A percentile compares a stretch with the other conserved stretches of the same genome.
phyloP scores from a whole-genome alignment of 257 asterid species.

The Lithospermum erythrorhizon region DNA sequence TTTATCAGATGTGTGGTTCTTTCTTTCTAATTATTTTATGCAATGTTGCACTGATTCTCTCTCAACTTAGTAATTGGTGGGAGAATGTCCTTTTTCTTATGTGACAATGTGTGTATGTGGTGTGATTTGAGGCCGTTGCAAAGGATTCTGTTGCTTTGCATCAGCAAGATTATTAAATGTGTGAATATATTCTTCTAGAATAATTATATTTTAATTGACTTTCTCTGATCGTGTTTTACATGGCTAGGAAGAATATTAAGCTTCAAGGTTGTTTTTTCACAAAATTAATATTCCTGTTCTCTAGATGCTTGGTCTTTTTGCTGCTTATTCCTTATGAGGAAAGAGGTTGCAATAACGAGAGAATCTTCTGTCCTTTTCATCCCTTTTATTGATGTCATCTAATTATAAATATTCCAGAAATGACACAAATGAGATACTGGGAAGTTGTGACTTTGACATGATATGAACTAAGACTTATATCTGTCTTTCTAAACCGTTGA shows the following conservation, averaged over 20 bases:
- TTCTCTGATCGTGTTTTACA: neutral
- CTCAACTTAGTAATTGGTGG: neutral
- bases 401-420: no score
- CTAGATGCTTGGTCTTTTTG: neutral
- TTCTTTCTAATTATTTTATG: neutral
- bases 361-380: neutral
- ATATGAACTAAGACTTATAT: neutral
- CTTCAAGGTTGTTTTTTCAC: neutral
- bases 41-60: neutral
- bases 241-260: neutral
- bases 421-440: neutral
- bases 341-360: neutral
- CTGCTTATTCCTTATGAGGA: neutral
- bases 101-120: neutral
- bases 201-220: neutral
- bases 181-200: neutral
- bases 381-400: neutral
- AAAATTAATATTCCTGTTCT: no score
- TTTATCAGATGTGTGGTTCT: neutral
- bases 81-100: neutral
- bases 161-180: neutral
- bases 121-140: neutral
- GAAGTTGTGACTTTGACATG: neutral
- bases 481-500: neutral
- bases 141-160: neutral